Percentiles rank a stretch among this genome's conserved stretches.
phyloP scores from a whole-genome alignment of 1,284 basidiomycete genomes.

The Heterobasidion annosum region DNA sequence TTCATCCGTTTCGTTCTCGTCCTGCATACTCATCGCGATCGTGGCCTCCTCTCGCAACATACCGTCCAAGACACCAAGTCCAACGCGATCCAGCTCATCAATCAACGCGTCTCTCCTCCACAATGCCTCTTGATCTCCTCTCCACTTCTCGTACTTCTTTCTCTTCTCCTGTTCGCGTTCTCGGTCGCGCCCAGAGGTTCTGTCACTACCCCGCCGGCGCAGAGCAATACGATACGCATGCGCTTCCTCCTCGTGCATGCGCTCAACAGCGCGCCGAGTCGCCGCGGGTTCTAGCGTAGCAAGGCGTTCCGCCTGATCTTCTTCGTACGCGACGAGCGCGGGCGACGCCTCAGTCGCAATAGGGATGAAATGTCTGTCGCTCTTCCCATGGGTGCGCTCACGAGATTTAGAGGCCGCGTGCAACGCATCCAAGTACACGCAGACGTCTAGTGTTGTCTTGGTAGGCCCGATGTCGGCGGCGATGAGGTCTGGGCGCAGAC shows the following conservation, averaged over 20 bases:
- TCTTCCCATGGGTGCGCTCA: neutral
- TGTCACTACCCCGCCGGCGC: conserved; percentile 12
- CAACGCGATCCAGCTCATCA: conserved; percentile 21
- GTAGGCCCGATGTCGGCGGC: conserved; percentile 43
- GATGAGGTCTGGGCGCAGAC: conserved; percentile 64
- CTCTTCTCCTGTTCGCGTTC: conserved; percentile 17
- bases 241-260: conserved; percentile 14
- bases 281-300: conserved; percentile 22
- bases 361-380: conserved; percentile 7
- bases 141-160: conserved; percentile 18
- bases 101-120: conserved; percentile 31
- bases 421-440: conserved; percentile 47
- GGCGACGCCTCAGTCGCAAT: conserved; percentile 51
- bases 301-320: conserved; percentile 36
- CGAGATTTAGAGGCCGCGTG: conserved; percentile 20
- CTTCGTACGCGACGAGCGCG: conserved; percentile 53
- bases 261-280: conserved; percentile 14
- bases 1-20: conserved; percentile 16
- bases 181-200: conserved; percentile 2
- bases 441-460: conserved; percentile 56
- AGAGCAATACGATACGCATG: conserved; percentile 7
- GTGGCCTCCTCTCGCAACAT: conserved; percentile 24
- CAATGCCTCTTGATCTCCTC: conserved; percentile 13
- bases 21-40: conserved; percentile 8
- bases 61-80: conserved; percentile 36